Conservation (phyloP, 257 asterid genomes). For the Jasminum sambac region DNA sequence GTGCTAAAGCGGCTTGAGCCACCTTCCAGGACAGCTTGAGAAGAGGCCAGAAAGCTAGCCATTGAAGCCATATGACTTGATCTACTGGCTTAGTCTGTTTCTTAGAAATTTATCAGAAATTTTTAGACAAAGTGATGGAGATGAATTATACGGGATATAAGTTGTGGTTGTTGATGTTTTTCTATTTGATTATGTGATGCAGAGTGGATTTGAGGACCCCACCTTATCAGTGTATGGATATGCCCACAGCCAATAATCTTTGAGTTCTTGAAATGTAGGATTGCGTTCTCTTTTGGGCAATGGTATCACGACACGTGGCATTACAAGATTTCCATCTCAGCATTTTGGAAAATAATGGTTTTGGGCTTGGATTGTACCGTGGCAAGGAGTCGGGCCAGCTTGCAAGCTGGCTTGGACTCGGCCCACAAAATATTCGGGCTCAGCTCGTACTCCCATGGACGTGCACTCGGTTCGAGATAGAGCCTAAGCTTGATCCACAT, state of each 20-base stretch:
- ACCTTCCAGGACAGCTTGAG: slow-evolving; percentile 80
- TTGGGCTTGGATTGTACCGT: background rate
- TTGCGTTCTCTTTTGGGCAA: slow-evolving; percentile 25
- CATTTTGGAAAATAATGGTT: background rate
- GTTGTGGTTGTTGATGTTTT: slow-evolving; percentile 12
- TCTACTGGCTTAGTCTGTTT: background rate
- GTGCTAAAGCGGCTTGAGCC: slow-evolving; percentile 54
- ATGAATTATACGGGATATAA: slow-evolving; percentile 1
- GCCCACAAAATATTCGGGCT: no score
- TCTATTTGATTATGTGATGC: slow-evolving; percentile 36
- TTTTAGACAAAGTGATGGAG: slow-evolving; percentile 11
- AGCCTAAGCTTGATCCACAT: no score
- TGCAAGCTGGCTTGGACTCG: no score
- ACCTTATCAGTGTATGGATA: slow-evolving; percentile 53
- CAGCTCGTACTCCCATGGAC: no score
- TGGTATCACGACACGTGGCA: slow-evolving; percentile 29
- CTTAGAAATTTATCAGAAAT: background rate
- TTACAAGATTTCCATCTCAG: background rate
- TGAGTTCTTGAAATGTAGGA: slow-evolving; percentile 32
- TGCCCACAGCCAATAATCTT: slow-evolving; percentile 37
- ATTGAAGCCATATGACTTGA: slow-evolving; percentile 78
- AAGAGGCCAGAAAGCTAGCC: slow-evolving; percentile 76
- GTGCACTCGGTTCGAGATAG: no score
- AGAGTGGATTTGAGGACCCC: slow-evolving; percentile 20
- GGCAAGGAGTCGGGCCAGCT: no score